phyloP scores from a whole-genome alignment of 2,329 filamentous ascomycete genomes.

The Diaporthe batatas region DNA sequence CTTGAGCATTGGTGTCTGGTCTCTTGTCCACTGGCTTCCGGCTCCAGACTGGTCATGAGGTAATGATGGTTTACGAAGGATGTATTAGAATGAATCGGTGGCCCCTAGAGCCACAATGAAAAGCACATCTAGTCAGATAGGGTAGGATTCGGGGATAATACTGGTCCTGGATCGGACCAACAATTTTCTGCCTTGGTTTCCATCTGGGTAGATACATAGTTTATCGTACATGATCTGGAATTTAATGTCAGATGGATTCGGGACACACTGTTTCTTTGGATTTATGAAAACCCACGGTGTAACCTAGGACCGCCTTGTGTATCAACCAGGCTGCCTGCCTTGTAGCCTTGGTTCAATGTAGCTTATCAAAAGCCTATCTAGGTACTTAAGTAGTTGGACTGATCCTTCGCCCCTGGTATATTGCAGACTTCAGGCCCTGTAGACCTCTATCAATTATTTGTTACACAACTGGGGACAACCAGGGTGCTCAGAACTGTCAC shows the following conservation, averaged over 20 bases:
- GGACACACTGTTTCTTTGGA: constrained; percentile 21
- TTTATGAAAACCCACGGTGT: no score
- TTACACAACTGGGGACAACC: no score
- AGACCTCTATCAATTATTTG: no score
- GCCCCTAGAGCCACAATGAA: constrained; percentile 28
- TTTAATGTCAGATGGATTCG: constrained; percentile 44
- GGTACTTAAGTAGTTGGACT: no score
- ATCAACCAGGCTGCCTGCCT: background rate
- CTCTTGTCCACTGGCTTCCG: constrained; percentile 28
- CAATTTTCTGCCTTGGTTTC: constrained; percentile 9
- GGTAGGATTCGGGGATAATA: constrained; percentile 15
- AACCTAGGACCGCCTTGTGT: background rate
- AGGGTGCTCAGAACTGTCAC: no score
- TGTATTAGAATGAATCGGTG: constrained; percentile 42
- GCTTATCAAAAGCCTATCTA: no score
- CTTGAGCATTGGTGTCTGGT: constrained; percentile 41
- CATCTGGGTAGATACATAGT: constrained; percentile 56
- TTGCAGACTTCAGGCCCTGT: no score
- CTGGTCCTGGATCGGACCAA: constrained; percentile 13
- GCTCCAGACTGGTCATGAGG: constrained; percentile 42
- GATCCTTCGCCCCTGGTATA: no score
- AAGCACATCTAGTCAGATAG: constrained; percentile 17
- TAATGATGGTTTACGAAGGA: constrained; percentile 47
- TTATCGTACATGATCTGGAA: constrained; percentile 56
- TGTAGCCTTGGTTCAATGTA: background rate